These are phyloP conservation scores for Paecilomyces variotii DNA, from an alignment of 2,329 filamentous ascomycete genomes.

Conservation along the genomic window DNA sequence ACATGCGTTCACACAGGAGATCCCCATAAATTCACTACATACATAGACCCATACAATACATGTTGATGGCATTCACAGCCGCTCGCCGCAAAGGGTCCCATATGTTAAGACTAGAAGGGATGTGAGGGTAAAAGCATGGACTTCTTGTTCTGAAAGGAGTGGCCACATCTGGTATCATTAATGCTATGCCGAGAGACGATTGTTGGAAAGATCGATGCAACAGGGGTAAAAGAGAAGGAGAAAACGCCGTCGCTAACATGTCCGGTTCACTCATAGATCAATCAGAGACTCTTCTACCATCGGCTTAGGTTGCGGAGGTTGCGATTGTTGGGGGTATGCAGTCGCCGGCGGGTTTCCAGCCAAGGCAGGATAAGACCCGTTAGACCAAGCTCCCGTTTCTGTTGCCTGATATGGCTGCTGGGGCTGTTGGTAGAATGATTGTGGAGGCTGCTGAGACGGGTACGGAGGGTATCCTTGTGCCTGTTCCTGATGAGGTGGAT, in stretches of 20 bases:
- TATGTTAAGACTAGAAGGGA: background rate
- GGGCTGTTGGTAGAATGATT: constrained; percentile 16
- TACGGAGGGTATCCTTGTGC: constrained; percentile 1
- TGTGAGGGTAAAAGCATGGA: background rate
- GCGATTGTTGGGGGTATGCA: constrained; percentile 12
- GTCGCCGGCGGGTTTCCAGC: constrained; percentile 12
- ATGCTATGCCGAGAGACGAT: constrained; percentile 4
- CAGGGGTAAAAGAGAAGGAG: background rate
- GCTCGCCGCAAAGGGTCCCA: background rate
- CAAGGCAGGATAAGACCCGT: constrained; percentile 8
- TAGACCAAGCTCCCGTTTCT: constrained; percentile 7
- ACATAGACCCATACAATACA: background rate
- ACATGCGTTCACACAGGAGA: background rate
- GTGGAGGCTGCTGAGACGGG: constrained; percentile 8
- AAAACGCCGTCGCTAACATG: constrained; percentile 1
- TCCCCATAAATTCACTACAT: background rate
- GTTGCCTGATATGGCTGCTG: constrained; percentile 8
- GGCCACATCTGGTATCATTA: constrained; percentile 21
- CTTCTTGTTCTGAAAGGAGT: constrained; percentile 12
- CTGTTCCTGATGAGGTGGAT: constrained; percentile 7
- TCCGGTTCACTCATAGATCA: constrained; percentile 15
- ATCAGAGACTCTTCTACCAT: constrained; percentile 24
- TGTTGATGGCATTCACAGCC: background rate
- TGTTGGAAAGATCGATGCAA: constrained; percentile 3
- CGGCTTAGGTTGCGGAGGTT: constrained; percentile 14